A percentile compares a stretch with the other conserved stretches of the same genome.
Evolutionary conservation across 768 basidiomycete species (phyloP).

Genomic region (Hericium rajendrae): DNA sequence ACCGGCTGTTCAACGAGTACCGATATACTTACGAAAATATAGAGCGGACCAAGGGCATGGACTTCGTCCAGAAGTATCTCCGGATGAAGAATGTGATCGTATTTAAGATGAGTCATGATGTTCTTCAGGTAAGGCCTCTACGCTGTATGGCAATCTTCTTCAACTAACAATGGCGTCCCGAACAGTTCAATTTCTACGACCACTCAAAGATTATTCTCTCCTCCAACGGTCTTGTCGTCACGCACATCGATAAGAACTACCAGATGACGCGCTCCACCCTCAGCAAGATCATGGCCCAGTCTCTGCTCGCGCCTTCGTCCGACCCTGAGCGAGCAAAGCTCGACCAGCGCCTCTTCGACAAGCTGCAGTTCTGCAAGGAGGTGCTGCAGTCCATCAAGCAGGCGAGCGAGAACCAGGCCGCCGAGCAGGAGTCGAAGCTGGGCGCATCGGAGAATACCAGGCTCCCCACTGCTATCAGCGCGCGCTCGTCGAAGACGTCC

Average conservation of each 20-base stretch:
- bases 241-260: constrained; percentile 89
- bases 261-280: constrained; percentile 65
- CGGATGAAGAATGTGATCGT: constrained; percentile 96
- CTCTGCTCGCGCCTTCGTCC: constrained; percentile 29
- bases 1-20: constrained; percentile 76
- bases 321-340: constrained; percentile 53
- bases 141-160: background rate
- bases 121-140: constrained; percentile 66
- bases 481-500: constrained; percentile 13
- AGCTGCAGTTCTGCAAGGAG: constrained; percentile 82
- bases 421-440: constrained; percentile 2
- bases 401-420: constrained; percentile 36
- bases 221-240: constrained; percentile 65
- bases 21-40: constrained; percentile 71
- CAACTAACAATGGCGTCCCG: background rate
- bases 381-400: constrained; percentile 63
- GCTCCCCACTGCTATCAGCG: constrained; percentile 4
- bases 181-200: constrained; percentile 97
- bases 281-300: constrained; percentile 54
- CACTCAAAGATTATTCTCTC: constrained; percentile 92
- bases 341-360: constrained; percentile 57
- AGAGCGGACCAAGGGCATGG: constrained; percentile 72
- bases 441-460: constrained; percentile 1
- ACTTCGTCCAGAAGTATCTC: constrained; percentile 91
- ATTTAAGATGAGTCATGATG: constrained; percentile 92